Evolutionary conservation across 805 yeast genomes (phyloP).

Genomic region (Starmerella potacharoeniae): DNA sequence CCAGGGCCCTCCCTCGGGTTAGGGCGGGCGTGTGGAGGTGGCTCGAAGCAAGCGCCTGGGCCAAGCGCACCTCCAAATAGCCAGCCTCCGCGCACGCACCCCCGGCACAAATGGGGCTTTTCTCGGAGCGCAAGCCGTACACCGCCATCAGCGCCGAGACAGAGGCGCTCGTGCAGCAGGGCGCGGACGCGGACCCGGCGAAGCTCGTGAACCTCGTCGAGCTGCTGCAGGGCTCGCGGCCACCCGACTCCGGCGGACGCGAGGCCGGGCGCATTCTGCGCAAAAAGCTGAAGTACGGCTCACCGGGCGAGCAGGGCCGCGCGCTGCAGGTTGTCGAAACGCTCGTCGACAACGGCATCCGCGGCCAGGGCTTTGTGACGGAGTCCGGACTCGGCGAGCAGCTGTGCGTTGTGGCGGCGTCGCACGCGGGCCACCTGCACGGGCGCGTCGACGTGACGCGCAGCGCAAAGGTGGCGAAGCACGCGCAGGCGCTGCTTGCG

Average conservation of each 20-base stretch:
- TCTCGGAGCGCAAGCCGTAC: slow-evolving; percentile 31
- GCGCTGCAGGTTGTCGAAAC: slow-evolving; percentile 56
- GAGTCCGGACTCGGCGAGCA: slow-evolving; percentile 22
- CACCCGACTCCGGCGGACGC: slow-evolving; percentile 33
- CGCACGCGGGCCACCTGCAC: slow-evolving; percentile 23
- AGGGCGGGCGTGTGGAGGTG: neutral
- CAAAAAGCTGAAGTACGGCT: slow-evolving; percentile 82
- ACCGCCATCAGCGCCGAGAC: slow-evolving; percentile 35
- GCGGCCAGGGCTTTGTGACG: slow-evolving; percentile 16
- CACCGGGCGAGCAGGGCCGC: slow-evolving; percentile 47
- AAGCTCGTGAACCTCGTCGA: slow-evolving; percentile 51
- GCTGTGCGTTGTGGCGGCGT: slow-evolving; percentile 40
- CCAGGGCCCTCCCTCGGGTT: neutral
- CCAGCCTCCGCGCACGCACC: neutral
- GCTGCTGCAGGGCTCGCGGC: slow-evolving; percentile 34
- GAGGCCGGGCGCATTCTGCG: slow-evolving; percentile 91
- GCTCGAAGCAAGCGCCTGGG: neutral
- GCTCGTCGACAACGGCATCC: slow-evolving; percentile 41
- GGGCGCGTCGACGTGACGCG: slow-evolving; percentile 3
- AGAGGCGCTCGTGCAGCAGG: slow-evolving; percentile 29
- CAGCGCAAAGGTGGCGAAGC: slow-evolving; percentile 35
- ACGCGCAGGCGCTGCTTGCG: slow-evolving; percentile 40
- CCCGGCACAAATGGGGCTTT: slow-evolving; percentile 22
- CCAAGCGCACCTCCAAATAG: neutral
- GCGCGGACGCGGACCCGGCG: slow-evolving; percentile 31